Evolutionary conservation across 345 rosid genomes (phyloP), one percentile per base, ranked within the genome.

Genomic region (Salix koriyanagi): DNA sequence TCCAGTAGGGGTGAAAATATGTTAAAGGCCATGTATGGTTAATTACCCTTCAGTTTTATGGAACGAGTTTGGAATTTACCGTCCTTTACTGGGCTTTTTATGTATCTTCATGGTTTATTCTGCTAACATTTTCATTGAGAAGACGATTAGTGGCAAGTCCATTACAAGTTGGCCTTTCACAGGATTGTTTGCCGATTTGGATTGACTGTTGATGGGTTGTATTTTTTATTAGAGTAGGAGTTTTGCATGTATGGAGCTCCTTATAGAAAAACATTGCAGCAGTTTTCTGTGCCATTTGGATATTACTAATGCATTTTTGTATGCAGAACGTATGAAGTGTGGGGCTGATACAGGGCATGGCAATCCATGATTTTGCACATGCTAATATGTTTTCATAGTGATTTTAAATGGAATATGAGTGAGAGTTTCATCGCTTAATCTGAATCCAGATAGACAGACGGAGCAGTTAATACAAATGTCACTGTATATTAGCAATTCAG

Each of bases 31-130:
- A 15, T 73, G 42, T 28, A 1, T 65, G 44, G 62, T 74, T 16
- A 50, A 75, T n/a, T 34, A 32, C 41, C 6, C 46, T 75, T 6
- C 25, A 13, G 15, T 65, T 75, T 26, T 48, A 65, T 75, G 32
- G 4, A 26, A 54, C n/a, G 50, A 48, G 5, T 75, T 75, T 65
- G 69, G 65, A 36, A 25, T 64, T 73, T 28, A 36, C 75, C 67
- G 36, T 37, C 21, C 13, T 58, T 44, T 37, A 23, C 26, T 52
- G 4, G 26, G 30, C 16, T 25, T 72, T 72, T 18, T 21, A 11
- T 71, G 52, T 10, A 11, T 48, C 16, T 48, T 50, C 13, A 56
- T 70, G 73, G 73, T 30, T 37, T 23, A 16, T 50, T 70, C 50
- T 70, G 15, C 21, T 4, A 32, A 9, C 0, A 28, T 23, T 26